Evolutionary conservation across 768 basidiomycete species (phyloP), one percentile per base, ranked within the genome.

Genomic region (Pleurotus citrinopileatus): DNA sequence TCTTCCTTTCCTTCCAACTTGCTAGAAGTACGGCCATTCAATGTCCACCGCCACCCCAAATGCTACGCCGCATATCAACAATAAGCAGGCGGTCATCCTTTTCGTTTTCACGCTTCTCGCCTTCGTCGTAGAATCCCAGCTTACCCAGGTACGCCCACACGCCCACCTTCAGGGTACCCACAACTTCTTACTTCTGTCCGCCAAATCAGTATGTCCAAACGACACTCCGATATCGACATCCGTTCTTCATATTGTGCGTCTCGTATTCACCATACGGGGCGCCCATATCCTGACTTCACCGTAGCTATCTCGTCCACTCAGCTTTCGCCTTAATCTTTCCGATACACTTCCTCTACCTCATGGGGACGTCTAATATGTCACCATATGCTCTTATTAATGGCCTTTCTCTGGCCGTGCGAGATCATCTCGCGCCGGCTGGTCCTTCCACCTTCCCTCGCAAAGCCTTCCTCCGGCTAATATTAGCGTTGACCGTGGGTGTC

Each of bases 241-340:
- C 96, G 0, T 96, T 85, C 76, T 88, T 98, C 62, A 74, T 92
- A 57, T 91, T 94, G 91, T 91, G 61, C 57, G 89, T 65, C 40
- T 12, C 37, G 20, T 51, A 2, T 9, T 26, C 43, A 26, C 48
- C 48, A 34, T 36, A 17, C 17, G 9, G 26, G 15, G 17, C 17
- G 9, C 27, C 10, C n/a, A 4, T 34, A 55, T 57, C 40, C 51
- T 62, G 38, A 52, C n/a, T 26, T 38, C 20, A 28, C 13, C 63
- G n/a, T 34, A 94, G 93, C 68, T 97, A 89, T 69, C 66, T 94
- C 52, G 93, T 94, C 3, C 96, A 98, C 67, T 88, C 91, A 2
- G 76, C 80, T 1, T 89, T 98, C 67, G 63, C 75, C 15, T 62
- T 95, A 57, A 82, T 91, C 59, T 88, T 95, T 59, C 94, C 94